Percentiles rank a stretch among this genome's conserved stretches.
phyloP scores from a whole-genome alignment of 352 stramenopile species.

The Sclerospora graminicola region DNA sequence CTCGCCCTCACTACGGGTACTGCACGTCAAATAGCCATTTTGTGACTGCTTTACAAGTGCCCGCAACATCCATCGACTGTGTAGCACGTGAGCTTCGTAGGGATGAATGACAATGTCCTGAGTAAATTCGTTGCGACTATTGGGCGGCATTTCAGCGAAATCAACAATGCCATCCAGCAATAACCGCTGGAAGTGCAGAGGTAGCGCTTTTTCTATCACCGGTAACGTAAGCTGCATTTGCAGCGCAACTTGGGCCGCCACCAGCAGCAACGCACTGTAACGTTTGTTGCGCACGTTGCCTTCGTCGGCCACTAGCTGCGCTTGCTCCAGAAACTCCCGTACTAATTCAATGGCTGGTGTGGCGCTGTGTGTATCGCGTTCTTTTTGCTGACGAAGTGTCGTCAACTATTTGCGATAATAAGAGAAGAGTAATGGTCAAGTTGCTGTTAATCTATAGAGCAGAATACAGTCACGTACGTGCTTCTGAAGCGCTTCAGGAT shows the following conservation, averaged over 20 bases:
- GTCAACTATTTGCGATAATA: conserved; percentile 22
- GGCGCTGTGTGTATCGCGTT: conserved; percentile 32
- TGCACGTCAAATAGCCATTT: conserved; percentile 62
- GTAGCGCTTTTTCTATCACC: conserved; percentile 45
- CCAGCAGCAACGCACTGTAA: conserved; percentile 53
- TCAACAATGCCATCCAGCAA: conserved; percentile 76
- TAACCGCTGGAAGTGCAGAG: conserved; percentile 71
- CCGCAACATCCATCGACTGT: conserved; percentile 72
- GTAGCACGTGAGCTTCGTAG: conserved; percentile 46
- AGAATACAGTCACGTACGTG: conserved; percentile 33
- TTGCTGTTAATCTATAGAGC: not conserved
- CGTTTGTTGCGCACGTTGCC: conserved; percentile 66
- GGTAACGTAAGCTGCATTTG: conserved; percentile 57
- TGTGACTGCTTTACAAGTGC: conserved; percentile 57
- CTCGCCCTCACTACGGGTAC: conserved; percentile 50
- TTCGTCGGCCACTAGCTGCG: conserved; percentile 70
- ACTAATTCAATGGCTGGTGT: conserved; percentile 71
- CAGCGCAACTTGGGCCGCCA: conserved; percentile 66
- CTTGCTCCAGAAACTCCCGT: conserved; percentile 77
- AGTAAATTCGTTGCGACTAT: conserved; percentile 21
- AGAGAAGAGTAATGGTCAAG: conserved; percentile 1
- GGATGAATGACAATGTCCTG: conserved; percentile 25
- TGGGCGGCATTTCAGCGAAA: conserved; percentile 37
- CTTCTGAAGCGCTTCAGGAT: conserved; percentile 57
- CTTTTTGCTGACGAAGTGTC: conserved; percentile 36